Evolutionary conservation across 2,329 filamentous ascomycete genomes (phyloP).

Genomic region (Alternaria sp.): DNA sequence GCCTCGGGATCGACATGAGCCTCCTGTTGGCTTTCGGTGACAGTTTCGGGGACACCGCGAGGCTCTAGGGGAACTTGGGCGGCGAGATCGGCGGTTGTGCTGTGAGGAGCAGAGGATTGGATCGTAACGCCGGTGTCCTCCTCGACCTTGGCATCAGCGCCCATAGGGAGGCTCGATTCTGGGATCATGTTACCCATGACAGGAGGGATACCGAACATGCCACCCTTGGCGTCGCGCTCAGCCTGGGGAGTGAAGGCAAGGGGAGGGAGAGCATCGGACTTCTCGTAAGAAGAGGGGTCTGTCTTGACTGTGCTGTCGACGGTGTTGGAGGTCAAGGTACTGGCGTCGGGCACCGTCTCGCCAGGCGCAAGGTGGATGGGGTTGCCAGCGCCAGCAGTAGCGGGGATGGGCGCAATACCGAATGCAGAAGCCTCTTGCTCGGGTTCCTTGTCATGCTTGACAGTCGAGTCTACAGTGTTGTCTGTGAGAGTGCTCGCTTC

Average conservation of each 20-base stretch:
- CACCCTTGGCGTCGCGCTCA: slow-evolving; percentile 52
- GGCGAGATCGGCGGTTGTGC: slow-evolving; percentile 56
- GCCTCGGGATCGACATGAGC: slow-evolving; percentile 71
- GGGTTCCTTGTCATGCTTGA: slow-evolving; percentile 43
- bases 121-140: slow-evolving; percentile 50
- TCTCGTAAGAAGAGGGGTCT: slow-evolving; percentile 87
- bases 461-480: slow-evolving; percentile 72
- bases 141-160: slow-evolving; percentile 51
- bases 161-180: slow-evolving; percentile 80
- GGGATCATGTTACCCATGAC: slow-evolving; percentile 73
- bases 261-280: slow-evolving; percentile 66
- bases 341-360: slow-evolving; percentile 76
- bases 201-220: slow-evolving; percentile 55
- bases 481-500: slow-evolving; percentile 67
- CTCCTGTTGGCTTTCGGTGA: slow-evolving; percentile 74
- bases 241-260: slow-evolving; percentile 53
- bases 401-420: slow-evolving; percentile 65
- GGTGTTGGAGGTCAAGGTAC: slow-evolving; percentile 70
- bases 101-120: slow-evolving; percentile 52
- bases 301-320: slow-evolving; percentile 64
- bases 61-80: slow-evolving; percentile 54
- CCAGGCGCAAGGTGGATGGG: slow-evolving; percentile 80
- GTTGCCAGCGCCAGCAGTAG: slow-evolving; percentile 69
- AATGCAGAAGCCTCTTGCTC: slow-evolving; percentile 53
- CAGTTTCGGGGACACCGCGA: slow-evolving; percentile 62